Base-by-base conservation (phyloP, 306 rosid genomes). In the Sicyos baderoa region DNA sequence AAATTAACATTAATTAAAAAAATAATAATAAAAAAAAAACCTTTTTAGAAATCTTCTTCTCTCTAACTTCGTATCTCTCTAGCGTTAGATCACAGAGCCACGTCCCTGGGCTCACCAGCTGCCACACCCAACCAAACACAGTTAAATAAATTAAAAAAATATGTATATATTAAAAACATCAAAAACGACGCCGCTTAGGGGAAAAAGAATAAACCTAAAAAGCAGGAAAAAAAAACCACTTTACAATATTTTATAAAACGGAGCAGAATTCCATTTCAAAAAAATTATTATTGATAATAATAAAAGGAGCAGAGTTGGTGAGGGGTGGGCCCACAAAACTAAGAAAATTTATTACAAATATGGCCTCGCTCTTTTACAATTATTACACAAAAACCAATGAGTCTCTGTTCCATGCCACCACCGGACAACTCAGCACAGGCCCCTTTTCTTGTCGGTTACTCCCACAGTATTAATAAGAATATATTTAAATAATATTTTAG, bases 11-110 rank as follows among this genome's bases (percentile, higher is more conserved):
- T 3, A 13, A 13, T 3, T 10, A 2, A 45, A 9, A 9, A 45
- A 10, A 75, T 2, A 25, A 25, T 25, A 25, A 25, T 25, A 25
- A 25, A 0, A 40, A 40, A 40, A 0, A 40, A 40, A 87, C 96
- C 94, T 89, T 93, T 75, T 88, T 93, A 29, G 95, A 54, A 56
- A 79, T 87, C 74, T 89, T 92, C 86, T 88, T 93, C 88, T 93
- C 98, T 78, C 97, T 83, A 49, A 93, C 98, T 77, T 93, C 95
- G 50, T 93, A 93, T 49, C 96, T 84, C 55, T 93, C 96, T 14
- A 89, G 75, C 52, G 91, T 86, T 73, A 92, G 84, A 78, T 92
- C 96, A 48, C 89, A 89, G 0, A 92, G 76, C 93, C 93, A 89
- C 47, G 95, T 77, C 3, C 98, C 98, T 17, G 96, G 98, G 73